Conservation (phyloP, 306 rosid species). For the Sindora glabra region DNA sequence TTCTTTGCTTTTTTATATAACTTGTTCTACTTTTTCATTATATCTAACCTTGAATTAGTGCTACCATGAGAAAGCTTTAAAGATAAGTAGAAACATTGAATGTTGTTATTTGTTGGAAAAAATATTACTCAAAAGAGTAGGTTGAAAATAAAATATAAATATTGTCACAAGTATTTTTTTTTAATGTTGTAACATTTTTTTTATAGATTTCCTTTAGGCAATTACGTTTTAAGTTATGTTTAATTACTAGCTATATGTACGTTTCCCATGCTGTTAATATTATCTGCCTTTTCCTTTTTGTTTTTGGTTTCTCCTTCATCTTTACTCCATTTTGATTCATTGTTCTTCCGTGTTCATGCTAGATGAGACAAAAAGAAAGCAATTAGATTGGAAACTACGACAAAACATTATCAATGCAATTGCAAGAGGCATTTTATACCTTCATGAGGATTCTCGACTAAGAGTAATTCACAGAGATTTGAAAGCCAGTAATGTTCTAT, state of each 20-base stretch:
- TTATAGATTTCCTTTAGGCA: no score
- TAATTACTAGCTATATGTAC: no score
- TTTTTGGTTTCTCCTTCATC: not conserved
- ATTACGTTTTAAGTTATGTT: no score
- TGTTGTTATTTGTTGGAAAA: no score
- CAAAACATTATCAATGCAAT: constrained; percentile 32
- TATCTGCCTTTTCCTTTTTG: not conserved
- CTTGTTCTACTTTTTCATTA: not conserved
- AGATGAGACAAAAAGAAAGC: constrained; percentile 26
- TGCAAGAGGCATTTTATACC: constrained; percentile 43
- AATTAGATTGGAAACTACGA: constrained; percentile 29
- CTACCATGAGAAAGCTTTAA: no score
- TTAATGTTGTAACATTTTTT: no score
- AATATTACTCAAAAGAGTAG: no score
- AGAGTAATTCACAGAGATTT: constrained; percentile 44
- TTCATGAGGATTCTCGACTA: constrained; percentile 44
- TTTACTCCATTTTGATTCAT: not conserved
- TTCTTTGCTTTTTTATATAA: not conserved
- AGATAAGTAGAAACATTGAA: no score
- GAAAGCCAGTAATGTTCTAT: constrained; percentile 36
- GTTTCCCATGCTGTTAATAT: not conserved
- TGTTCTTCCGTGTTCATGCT: not conserved
- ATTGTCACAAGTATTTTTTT: no score
- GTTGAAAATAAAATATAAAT: no score
- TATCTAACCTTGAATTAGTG: not conserved